Base-by-base conservation (phyloP, 163 green algal species). In the Coccomyxa subellipsoidea region DNA sequence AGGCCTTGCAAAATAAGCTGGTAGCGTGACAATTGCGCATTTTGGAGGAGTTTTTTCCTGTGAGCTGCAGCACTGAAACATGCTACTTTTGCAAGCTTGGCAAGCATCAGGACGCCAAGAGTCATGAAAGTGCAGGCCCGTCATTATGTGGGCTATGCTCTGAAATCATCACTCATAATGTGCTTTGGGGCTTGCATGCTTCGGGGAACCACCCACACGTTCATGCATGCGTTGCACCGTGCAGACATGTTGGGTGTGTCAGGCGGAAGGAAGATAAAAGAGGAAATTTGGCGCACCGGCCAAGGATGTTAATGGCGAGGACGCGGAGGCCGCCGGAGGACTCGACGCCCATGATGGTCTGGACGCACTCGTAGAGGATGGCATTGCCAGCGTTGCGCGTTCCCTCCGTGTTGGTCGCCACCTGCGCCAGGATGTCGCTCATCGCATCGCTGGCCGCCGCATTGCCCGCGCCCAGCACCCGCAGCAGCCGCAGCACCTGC, bases 271-370 rank as follows among this genome's bases (percentile, higher is more conserved):
- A 36, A 12, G 32, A 23, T 8, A 36, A 18, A 73, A 35, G 66
- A 80, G 38, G 75, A 31, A 47, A 32, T 34, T 86, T 86, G 59
- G 98, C 90, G 87, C 97, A 98, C 71, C 94, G 87, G 79, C 96
- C 97, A 80, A 99, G 88, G 66, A 98, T 98, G 90, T 99, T 99
- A 84, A 99, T 92, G n/a, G 96, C 97, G 79, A 99, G 90, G 70
- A 98, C 94, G 21, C 97, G 92, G 83, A 99, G 92, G 25, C 95
- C 96, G 53, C 93, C 92, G 38, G 97, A 96, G 84, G 87, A 87
- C 85, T 99, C 95, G 38, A 95, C 84, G 27, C 88, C 91, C 88
- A 96, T 94, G 86, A 98, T 98, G 59, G 93, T 97, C 81, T 91
- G 83, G 53, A 99, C 96, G 37, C 90, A 95, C 90, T 99, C 96